phyloP scores from a whole-genome alignment of 2,329 filamentous ascomycete species.

The Cercospora zeae-maydis region DNA sequence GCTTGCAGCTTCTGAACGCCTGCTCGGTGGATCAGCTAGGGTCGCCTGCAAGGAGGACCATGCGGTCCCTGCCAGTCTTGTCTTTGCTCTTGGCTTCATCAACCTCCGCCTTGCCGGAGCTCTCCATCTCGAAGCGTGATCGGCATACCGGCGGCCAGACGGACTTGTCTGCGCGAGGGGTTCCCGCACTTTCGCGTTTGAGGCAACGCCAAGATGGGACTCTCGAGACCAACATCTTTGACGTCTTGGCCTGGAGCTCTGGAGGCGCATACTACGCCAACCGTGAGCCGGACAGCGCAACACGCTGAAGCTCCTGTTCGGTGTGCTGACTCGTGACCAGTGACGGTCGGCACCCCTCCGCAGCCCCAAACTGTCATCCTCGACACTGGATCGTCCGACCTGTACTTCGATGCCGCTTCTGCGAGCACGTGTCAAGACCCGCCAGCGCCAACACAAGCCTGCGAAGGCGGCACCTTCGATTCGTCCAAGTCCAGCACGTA shows the following conservation, averaged over 20 bases:
- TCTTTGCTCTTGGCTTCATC: constrained; percentile 23
- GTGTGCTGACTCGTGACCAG: constrained; percentile 10
- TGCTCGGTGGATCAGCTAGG: background rate
- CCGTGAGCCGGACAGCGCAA: constrained; percentile 15
- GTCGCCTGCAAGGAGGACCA: background rate
- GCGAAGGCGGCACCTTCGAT: constrained; percentile 34
- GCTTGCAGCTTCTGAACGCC: background rate
- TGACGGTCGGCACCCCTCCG: constrained; percentile 36
- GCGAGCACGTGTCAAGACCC: constrained; percentile 26
- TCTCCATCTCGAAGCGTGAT: constrained; percentile 30
- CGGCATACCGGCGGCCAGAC: constrained; percentile 22
- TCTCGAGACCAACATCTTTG: constrained; percentile 31
- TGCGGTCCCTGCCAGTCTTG: constrained; percentile 16
- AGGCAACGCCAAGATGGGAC: constrained; percentile 19
- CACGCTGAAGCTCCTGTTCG: background rate
- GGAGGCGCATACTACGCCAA: constrained; percentile 38
- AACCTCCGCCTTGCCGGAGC: constrained; percentile 24
- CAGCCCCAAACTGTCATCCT: constrained; percentile 35
- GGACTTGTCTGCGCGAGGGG: constrained; percentile 15
- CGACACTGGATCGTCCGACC: constrained; percentile 36
- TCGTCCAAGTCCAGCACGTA: constrained; percentile 29
- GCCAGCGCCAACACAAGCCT: constrained; percentile 20
- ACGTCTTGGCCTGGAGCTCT: constrained; percentile 32
- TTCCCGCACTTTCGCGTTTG: constrained; percentile 6
- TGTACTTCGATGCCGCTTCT: constrained; percentile 33